Percentiles rank a stretch among this genome's conserved stretches.
Evolutionary conservation across 331 rosid species (phyloP).

Genomic region (Telfairia occidentalis): DNA sequence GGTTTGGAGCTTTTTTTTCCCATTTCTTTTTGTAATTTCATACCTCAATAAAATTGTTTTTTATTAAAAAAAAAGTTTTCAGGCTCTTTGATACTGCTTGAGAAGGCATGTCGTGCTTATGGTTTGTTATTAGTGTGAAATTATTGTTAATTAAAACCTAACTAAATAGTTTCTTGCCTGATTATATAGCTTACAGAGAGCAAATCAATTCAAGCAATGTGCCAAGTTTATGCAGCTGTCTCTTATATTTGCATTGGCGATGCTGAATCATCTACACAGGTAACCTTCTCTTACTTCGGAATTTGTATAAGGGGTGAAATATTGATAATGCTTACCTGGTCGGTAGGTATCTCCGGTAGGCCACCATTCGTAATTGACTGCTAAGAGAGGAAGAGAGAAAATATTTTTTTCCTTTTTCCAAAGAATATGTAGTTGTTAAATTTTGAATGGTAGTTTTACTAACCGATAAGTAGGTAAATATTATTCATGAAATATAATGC

Average conservation of each 20-base stretch:
- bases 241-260: slow-evolving; percentile 92
- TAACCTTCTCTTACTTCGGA: slow-evolving; percentile 15
- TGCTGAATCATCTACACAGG: slow-evolving; percentile 89
- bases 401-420: no score
- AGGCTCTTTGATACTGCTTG: slow-evolving; percentile 5
- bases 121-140: not conserved
- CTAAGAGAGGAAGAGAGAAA: no score
- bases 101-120: not conserved
- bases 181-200: slow-evolving; percentile 66
- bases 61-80: no score
- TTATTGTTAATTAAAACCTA: slow-evolving; percentile 15
- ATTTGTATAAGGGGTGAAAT: not conserved
- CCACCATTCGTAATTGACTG: no score
- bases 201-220: slow-evolving; percentile 88
- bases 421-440: no score
- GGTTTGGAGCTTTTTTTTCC: no score
- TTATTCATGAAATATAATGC: not conserved
- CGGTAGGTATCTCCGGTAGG: no score
- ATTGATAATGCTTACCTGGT: no score
- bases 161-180: slow-evolving; percentile 19
- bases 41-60: no score
- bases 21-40: no score
- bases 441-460: no score
- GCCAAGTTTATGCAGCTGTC: slow-evolving; percentile 91
- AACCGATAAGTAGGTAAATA: no score